Base-by-base conservation (phyloP, 75 land plant species). In the Pinus albicaulis region DNA sequence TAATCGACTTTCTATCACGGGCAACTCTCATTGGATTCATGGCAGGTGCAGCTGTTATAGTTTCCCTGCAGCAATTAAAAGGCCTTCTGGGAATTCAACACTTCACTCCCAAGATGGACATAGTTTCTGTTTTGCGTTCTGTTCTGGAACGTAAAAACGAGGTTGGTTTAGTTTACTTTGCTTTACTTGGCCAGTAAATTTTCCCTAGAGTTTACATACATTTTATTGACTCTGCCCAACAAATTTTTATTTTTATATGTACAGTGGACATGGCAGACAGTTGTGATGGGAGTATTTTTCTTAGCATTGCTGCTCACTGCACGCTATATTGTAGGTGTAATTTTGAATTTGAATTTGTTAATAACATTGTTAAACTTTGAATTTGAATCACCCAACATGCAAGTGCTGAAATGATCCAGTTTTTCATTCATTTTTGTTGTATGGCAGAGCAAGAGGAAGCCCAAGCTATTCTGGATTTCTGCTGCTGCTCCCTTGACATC, bases 401-500 rank as follows among this genome's bases (percentile, higher is more conserved):
- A 52, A 36, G 5, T 36, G 4, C 38, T 31, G 26, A 48, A 48
- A 48, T 48, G 12, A 3, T 52, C 41, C 2, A 36, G n/a, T 5
- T 44, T 44, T 22, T 64, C 16, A 58, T 23, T 41, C 3, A 41
- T 14, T 20, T 20, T 59, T 48, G 53, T 48, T 48, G 53, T 48
- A 28, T 53, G 28, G 63, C 86, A 91, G 98, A 88, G 90, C 85
- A 80, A 88, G 82, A 91, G 64, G 73, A 86, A 76, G 73, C 85
- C 91, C 66, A 87, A 87, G 44, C 88, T 89, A 3, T 94, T 97
- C 66, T 97, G 99, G 99, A 80, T 94, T 10, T 87, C 99, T 66
- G 95, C 95, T 14, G 92, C 87, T 57, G 92, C 95, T 10, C 98
- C 99, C 19, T 77, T 97, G 34, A 82, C 88, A 77, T 94, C 98